Conservation (phyloP, 2,329 filamentous ascomycete species). For the Chaetomium olivaceum region DNA sequence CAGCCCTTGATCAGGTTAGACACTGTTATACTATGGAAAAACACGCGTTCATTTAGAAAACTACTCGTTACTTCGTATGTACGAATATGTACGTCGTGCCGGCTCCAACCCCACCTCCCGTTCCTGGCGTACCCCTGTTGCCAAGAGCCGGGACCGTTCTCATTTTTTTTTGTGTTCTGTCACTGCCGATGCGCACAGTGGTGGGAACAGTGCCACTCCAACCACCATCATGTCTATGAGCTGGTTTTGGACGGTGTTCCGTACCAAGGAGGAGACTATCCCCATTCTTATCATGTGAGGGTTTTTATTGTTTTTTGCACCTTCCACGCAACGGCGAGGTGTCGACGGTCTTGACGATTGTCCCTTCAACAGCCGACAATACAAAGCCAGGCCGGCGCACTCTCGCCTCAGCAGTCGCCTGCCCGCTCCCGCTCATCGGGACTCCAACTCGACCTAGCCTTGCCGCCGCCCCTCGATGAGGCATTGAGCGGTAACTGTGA, state of each 20-base stretch:
- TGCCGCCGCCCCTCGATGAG: background rate
- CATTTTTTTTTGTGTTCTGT: constrained; percentile 11
- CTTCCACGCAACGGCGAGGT: constrained; percentile 17
- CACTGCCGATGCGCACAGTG: constrained; percentile 16
- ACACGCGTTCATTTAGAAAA: too few relatives aligned
- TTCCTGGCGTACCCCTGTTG: background rate
- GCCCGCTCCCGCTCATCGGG: constrained; percentile 19
- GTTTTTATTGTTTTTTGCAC: background rate
- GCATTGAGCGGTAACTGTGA: constrained; percentile 22
- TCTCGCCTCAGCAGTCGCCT: background rate
- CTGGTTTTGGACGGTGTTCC: constrained; percentile 7
- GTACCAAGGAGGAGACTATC: constrained; percentile 12
- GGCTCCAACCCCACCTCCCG: constrained; percentile 6
- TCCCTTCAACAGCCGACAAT: constrained; percentile 14
- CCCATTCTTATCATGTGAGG: constrained; percentile 19
- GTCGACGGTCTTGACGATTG: constrained; percentile 10
- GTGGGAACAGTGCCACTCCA: constrained; percentile 7
- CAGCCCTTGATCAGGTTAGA: too few relatives aligned
- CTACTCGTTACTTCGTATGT: too few relatives aligned
- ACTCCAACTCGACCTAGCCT: background rate
- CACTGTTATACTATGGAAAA: too few relatives aligned
- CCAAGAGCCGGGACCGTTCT: constrained; percentile 12
- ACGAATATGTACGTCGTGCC: too few relatives aligned
- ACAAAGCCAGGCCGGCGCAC: constrained; percentile 8
- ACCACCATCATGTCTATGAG: constrained; percentile 13